Evolutionary conservation across 2,329 filamentous ascomycete species (phyloP).

Genomic region (Malbranchea cinnamomea): DNA sequence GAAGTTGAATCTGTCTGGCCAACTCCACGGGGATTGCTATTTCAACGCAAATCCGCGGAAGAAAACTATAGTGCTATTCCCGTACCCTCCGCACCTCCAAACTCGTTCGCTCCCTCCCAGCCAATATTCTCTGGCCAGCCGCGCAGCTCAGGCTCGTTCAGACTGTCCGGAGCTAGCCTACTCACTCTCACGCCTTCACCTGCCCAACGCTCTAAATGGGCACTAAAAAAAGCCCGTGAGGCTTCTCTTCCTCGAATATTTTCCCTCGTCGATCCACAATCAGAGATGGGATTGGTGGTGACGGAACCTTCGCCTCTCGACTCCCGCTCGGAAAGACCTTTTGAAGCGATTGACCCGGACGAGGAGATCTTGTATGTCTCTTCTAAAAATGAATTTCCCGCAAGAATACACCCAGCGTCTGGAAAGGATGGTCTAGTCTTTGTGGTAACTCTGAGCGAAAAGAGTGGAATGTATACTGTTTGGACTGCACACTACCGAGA

Average conservation of each 20-base stretch:
- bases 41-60: constrained; percentile 58
- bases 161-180: constrained; percentile 23
- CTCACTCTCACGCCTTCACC: constrained; percentile 35
- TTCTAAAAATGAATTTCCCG: constrained; percentile 37
- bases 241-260: constrained; percentile 50
- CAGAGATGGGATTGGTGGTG: constrained; percentile 73
- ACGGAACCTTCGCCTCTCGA: constrained; percentile 27
- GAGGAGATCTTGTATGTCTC: constrained; percentile 81
- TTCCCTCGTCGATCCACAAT: constrained; percentile 69
- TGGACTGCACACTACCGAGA: constrained; percentile 72
- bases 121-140: constrained; percentile 25
- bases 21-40: constrained; percentile 65
- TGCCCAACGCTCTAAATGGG: constrained; percentile 42
- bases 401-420: constrained; percentile 9
- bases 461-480: constrained; percentile 62
- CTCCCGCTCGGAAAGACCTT: constrained; percentile 16
- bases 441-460: constrained; percentile 66
- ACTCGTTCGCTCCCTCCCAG: constrained; percentile 67
- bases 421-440: constrained; percentile 44
- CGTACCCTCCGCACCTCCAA: constrained; percentile 49
- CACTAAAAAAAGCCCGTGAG: constrained; percentile 41
- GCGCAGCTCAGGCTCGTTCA: constrained; percentile 21
- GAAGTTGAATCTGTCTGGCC: constrained; percentile 80
- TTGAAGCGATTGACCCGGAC: constrained; percentile 53
- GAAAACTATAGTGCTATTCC: constrained; percentile 12